Evolutionary conservation across 2,329 filamentous ascomycete species (phyloP).

Genomic region (Penicillium sp.): DNA sequence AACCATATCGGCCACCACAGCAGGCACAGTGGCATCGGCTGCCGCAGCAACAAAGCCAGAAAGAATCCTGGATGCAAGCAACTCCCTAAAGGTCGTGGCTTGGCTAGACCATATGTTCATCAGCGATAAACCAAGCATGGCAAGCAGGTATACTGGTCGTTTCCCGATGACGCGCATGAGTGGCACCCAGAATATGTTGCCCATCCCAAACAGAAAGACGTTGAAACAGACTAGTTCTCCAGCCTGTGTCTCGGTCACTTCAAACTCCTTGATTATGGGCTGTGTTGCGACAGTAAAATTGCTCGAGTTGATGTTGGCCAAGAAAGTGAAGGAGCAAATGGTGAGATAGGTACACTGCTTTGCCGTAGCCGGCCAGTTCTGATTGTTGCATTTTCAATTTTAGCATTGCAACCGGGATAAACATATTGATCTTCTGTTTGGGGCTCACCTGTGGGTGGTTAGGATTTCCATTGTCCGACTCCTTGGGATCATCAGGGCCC

Average conservation of each 20-base stretch:
- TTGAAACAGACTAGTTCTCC: constrained; percentile 29
- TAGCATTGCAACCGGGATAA: neutral
- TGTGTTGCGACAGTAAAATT: constrained; percentile 42
- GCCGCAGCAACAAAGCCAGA: constrained; percentile 32
- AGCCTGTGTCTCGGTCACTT: constrained; percentile 24
- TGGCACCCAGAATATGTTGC: constrained; percentile 29
- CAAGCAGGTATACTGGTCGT: constrained; percentile 39
- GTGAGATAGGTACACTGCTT: constrained; percentile 34
- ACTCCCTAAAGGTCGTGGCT: constrained; percentile 26
- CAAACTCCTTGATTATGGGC: constrained; percentile 33
- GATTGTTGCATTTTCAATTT: neutral
- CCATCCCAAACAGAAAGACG: constrained; percentile 28
- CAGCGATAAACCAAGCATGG: constrained; percentile 32
- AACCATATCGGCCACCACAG: constrained; percentile 40
- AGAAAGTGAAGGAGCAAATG: constrained; percentile 43
- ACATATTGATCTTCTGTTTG: too few relatives aligned
- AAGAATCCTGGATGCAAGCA: constrained; percentile 30
- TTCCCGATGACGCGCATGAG: constrained; percentile 35
- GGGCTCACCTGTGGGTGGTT: constrained; percentile 22
- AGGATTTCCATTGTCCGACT: constrained; percentile 2
- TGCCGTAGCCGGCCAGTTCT: constrained; percentile 25
- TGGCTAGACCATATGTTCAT: constrained; percentile 39
- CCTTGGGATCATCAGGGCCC: constrained; percentile 5
- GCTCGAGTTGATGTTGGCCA: constrained; percentile 41
- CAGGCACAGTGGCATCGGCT: constrained; percentile 39